Conservation (phyloP, 176 grass and related monocot genomes). For the Juncus effusus region DNA sequence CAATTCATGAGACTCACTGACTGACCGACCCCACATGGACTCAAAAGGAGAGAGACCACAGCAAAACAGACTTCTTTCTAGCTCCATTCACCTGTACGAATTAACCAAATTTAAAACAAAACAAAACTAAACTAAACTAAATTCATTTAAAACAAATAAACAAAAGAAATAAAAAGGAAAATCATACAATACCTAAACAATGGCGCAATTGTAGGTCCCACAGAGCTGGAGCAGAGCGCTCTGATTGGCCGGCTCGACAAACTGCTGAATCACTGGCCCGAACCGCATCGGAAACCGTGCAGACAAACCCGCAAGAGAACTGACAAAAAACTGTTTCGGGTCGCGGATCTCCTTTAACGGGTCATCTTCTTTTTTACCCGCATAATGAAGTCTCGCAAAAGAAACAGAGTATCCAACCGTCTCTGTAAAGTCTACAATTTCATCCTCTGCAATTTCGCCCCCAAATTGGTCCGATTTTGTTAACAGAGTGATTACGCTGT, state of each 20-base stretch:
- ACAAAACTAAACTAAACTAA: not conserved
- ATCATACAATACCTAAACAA: constrained; percentile 75
- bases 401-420: constrained; percentile 74
- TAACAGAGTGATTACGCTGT: constrained; percentile 55
- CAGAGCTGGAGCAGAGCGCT: constrained; percentile 72
- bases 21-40: not conserved
- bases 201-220: constrained; percentile 57
- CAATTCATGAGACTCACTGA: not conserved
- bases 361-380: constrained; percentile 83
- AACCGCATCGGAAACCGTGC: constrained; percentile 69
- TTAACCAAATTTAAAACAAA: too few species aligned
- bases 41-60: not conserved
- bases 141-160: constrained; percentile 11
- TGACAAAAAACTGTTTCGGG: constrained; percentile 73
- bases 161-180: constrained; percentile 10
- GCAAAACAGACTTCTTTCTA: constrained; percentile 5
- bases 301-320: constrained; percentile 66
- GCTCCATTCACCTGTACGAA: not conserved
- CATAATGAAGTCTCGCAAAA: constrained; percentile 86
- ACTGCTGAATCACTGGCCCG: constrained; percentile 63
- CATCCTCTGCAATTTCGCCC: constrained; percentile 57
- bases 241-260: constrained; percentile 73
- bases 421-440: constrained; percentile 44
- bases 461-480: constrained; percentile 61
- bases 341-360: constrained; percentile 88